Percentiles rank a stretch among this genome's conserved stretches.
Evolutionary conservation across 2,329 filamentous ascomycete species (phyloP).

Genomic region (Cyanodermella asteris): DNA sequence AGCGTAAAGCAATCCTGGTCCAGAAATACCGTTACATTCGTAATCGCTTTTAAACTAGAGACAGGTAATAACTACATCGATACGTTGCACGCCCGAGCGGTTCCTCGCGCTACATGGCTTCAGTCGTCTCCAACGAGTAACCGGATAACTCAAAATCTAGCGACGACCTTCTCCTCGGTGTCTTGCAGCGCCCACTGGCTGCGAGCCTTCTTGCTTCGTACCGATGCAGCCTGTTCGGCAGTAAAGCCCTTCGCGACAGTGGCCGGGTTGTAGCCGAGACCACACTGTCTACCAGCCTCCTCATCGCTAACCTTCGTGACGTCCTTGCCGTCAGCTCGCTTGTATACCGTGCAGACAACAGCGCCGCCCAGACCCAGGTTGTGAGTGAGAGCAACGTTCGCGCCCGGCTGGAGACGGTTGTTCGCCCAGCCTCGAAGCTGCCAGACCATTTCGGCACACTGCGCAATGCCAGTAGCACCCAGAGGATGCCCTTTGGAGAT

Average conservation of each 20-base stretch:
- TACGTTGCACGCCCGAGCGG: no score
- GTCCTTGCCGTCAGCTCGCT: constrained; percentile 52
- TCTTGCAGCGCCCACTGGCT: constrained; percentile 64
- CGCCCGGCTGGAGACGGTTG: constrained; percentile 51
- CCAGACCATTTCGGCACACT: constrained; percentile 90
- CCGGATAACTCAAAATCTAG: constrained; percentile 31
- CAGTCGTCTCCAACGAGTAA: background rate
- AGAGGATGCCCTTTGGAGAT: constrained; percentile 94
- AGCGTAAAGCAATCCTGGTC: no score
- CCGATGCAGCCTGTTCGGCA: constrained; percentile 43
- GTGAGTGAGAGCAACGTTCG: constrained; percentile 62
- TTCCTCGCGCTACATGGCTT: no score
- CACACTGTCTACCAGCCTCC: constrained; percentile 42
- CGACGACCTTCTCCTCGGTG: constrained; percentile 48
- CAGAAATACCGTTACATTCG: no score
- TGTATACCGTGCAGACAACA: constrained; percentile 75
- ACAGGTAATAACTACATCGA: no score
- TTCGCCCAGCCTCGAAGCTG: constrained; percentile 91
- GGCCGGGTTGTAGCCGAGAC: constrained; percentile 78
- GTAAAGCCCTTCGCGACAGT: constrained; percentile 79
- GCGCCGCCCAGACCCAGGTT: constrained; percentile 85
- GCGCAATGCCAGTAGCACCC: constrained; percentile 81
- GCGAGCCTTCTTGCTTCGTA: constrained; percentile 45
- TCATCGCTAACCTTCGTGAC: constrained; percentile 38
- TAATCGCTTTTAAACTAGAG: no score